Percentiles rank a stretch among this genome's conserved stretches.
phyloP scores from a whole-genome alignment of 1,284 basidiomycete genomes.

The Tilletia setariae region DNA sequence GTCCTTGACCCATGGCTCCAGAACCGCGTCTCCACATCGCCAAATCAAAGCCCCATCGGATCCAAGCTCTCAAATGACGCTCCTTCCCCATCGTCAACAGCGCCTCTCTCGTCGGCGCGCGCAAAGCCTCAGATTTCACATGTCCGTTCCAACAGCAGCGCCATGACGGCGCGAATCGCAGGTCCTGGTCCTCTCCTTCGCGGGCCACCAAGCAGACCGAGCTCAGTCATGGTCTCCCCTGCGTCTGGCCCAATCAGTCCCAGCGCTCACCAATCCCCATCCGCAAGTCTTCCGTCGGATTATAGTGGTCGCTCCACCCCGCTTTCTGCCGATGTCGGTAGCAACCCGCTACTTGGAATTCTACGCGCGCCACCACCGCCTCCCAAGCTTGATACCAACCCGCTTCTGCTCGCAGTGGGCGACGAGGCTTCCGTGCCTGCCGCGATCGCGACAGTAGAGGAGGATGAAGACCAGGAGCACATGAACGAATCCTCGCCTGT shows the following conservation, averaged over 20 bases:
- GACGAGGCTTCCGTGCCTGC: background rate
- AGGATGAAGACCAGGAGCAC: too few relatives aligned
- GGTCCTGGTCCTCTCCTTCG: background rate
- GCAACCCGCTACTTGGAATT: background rate
- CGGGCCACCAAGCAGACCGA: background rate
- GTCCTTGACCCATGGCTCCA: background rate
- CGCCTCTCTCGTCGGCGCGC: background rate
- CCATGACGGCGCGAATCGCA: background rate
- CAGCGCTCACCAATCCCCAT: background rate
- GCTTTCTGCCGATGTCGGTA: background rate
- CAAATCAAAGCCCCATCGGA: background rate
- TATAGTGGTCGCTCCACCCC: background rate
- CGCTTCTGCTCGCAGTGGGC: background rate
- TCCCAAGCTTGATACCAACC: background rate
- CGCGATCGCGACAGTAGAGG: too few relatives aligned
- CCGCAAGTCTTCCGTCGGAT: background rate
- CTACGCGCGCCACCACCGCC: background rate
- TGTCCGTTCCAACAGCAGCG: background rate
- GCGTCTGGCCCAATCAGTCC: background rate
- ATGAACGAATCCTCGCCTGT: too few relatives aligned
- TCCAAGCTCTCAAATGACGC: background rate
- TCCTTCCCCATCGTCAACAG: background rate
- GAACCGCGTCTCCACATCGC: background rate
- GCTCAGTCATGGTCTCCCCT: background rate
- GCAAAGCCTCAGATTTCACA: background rate